phyloP scores from a whole-genome alignment of 768 basidiomycete species.

The Suillus lakei region DNA sequence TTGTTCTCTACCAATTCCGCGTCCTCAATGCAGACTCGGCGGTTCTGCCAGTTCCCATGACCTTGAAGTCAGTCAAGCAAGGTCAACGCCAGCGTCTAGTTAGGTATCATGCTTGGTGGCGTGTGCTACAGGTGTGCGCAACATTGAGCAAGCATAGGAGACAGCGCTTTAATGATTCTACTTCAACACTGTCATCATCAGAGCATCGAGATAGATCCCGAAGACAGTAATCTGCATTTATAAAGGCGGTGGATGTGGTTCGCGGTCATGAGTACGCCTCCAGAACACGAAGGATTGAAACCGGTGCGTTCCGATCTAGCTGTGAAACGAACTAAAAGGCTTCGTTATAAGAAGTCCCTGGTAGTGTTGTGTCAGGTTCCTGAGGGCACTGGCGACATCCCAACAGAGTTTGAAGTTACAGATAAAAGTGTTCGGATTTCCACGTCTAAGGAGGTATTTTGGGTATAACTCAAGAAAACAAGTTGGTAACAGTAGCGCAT shows the following conservation, averaged over 20 bases:
- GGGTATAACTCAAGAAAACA: slow-evolving; percentile 40
- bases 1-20: not conserved
- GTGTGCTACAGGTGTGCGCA: not conserved
- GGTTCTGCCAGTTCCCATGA: not conserved
- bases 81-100: not conserved
- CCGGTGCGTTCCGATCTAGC: not conserved
- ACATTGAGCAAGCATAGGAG: not conserved
- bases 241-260: not conserved
- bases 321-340: not conserved
- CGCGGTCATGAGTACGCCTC: not conserved
- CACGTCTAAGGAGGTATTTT: slow-evolving; percentile 6
- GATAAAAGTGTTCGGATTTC: not conserved
- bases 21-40: not conserved
- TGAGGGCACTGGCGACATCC: not conserved
- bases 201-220: not conserved
- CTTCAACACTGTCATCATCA: not conserved
- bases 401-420: not conserved
- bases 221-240: not conserved
- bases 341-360: too few species aligned
- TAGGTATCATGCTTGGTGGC: not conserved
- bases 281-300: not conserved
- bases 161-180: not conserved
- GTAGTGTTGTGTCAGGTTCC: not conserved
- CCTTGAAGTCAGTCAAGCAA: not conserved
- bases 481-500: slow-evolving; percentile 53